Percentiles rank a stretch among this genome's conserved stretches.
These are phyloP conservation scores for Lantana camara DNA, from an alignment of 257 asterid genomes.

Conservation along the genomic window DNA sequence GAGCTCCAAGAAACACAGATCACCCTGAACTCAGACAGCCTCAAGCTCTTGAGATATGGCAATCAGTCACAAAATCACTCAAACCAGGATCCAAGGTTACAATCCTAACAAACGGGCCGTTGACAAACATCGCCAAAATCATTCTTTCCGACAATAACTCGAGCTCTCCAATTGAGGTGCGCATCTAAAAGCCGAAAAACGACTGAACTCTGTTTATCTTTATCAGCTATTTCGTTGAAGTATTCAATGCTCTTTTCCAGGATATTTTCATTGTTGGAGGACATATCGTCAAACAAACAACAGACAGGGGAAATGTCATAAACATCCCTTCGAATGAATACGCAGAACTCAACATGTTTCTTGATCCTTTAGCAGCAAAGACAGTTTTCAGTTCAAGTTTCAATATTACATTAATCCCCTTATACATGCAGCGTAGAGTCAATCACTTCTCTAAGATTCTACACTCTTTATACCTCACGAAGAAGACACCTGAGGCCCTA, in stretches of 20 bases:
- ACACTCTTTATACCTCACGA: constrained; percentile 31
- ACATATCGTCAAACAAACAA: constrained; percentile 36
- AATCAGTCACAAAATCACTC: constrained; percentile 54
- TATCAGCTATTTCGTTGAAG: too few species aligned
- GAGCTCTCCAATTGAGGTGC: constrained; percentile 59
- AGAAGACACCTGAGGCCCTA: constrained; percentile 63
- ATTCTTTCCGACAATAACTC: constrained; percentile 49
- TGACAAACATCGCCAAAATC: constrained; percentile 74
- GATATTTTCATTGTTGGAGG: constrained; percentile 80
- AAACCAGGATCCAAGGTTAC: constrained; percentile 58
- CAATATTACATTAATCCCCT: constrained; percentile 75
- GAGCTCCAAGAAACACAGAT: constrained; percentile 84
- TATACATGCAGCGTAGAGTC: constrained; percentile 55
- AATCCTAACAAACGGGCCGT: constrained; percentile 80
- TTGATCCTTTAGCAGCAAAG: constrained; percentile 82
- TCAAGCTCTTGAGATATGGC: constrained; percentile 75
- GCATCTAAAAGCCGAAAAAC: constrained; percentile 7
- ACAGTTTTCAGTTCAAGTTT: constrained; percentile 50
- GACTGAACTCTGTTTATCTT: too few species aligned
- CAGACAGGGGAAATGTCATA: constrained; percentile 63
- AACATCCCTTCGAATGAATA: constrained; percentile 56
- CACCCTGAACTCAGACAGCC: constrained; percentile 83
- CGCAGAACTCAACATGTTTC: constrained; percentile 82
- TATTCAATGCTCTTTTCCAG: constrained; percentile 36
- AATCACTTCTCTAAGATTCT: constrained; percentile 35